These are phyloP conservation scores for Chondrus crispus DNA, from an alignment of 23 red algal species.

Conservation along the genomic window DNA sequence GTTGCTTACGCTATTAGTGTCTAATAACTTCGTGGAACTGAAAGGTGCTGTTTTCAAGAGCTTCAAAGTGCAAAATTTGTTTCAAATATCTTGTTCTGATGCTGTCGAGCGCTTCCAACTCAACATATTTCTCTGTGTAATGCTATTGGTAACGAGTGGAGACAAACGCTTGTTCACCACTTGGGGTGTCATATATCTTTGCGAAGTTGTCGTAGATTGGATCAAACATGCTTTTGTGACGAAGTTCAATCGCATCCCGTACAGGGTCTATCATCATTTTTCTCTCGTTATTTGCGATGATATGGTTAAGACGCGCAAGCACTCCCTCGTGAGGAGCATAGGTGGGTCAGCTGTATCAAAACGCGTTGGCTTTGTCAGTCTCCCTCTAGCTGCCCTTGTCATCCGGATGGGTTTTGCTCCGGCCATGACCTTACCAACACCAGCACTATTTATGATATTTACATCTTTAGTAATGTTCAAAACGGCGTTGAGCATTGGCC, in stretches of 20 bases:
- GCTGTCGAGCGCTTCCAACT: conserved; percentile 89
- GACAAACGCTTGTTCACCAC: conserved; percentile 56
- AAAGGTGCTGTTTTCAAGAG: conserved; percentile 86
- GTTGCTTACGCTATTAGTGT: conserved; percentile 80
- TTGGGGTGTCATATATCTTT: conserved; percentile 60
- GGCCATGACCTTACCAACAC: conserved; percentile 6
- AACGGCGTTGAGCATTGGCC: conserved; percentile 15
- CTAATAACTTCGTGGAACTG: conserved; percentile 96
- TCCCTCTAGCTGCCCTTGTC: conserved; percentile 68
- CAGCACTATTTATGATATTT: conserved; percentile 1
- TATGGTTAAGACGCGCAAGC: conserved; percentile 20
- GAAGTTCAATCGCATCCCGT: conserved; percentile 90
- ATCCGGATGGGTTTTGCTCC: conserved; percentile 31
- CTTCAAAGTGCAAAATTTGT: conserved; percentile 75
- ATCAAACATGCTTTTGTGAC: conserved; percentile 90
- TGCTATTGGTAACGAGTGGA: conserved; percentile 63
- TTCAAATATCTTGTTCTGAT: conserved; percentile 86
- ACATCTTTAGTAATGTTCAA: conserved; percentile 39
- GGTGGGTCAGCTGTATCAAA: conserved; percentile 73
- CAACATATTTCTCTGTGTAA: conserved; percentile 69
- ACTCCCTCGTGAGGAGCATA: conserved; percentile 54
- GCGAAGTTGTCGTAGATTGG: conserved; percentile 88
- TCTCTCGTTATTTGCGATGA: conserved; percentile 70
- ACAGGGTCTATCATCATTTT: conserved; percentile 74
- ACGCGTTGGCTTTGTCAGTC: conserved; percentile 63